These are phyloP conservation scores for Ascobolus immersus DNA, from an alignment of 495 filamentous ascomycete species.

Conservation along the genomic window DNA sequence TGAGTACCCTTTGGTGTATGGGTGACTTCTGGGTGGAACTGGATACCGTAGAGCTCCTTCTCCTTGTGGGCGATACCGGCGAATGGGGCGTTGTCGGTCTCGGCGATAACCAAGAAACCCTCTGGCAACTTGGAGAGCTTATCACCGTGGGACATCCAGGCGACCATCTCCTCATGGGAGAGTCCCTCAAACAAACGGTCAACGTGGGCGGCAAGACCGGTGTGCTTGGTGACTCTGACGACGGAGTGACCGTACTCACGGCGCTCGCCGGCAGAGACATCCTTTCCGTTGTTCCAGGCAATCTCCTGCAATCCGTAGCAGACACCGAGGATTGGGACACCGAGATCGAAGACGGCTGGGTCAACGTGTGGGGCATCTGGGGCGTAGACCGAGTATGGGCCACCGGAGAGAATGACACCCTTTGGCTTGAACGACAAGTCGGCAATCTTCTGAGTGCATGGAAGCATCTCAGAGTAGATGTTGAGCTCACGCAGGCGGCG, in stretches of 20 bases:
- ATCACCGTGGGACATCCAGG: slow-evolving; percentile 76
- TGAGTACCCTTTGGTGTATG: slow-evolving; percentile 38
- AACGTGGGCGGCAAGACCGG: slow-evolving; percentile 28
- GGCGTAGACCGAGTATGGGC: slow-evolving; percentile 53
- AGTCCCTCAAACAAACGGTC: slow-evolving; percentile 49
- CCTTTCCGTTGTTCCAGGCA: slow-evolving; percentile 44
- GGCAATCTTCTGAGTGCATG: slow-evolving; percentile 63
- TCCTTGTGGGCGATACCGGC: slow-evolving; percentile 55
- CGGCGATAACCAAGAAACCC: slow-evolving; percentile 45
- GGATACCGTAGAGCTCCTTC: slow-evolving; percentile 48
- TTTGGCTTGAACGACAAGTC: slow-evolving; percentile 61
- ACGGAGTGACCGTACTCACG: slow-evolving; percentile 48
- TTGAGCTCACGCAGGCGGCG: slow-evolving; percentile 54
- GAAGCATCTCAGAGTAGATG: slow-evolving; percentile 78
- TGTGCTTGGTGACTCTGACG: slow-evolving; percentile 26
- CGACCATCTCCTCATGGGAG: slow-evolving; percentile 33
- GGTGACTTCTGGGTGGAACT: slow-evolving; percentile 73
- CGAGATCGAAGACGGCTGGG: slow-evolving; percentile 53
- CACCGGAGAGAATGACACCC: slow-evolving; percentile 55
- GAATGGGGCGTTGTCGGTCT: slow-evolving; percentile 45
- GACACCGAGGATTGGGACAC: slow-evolving; percentile 46
- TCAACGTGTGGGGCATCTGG: slow-evolving; percentile 49
- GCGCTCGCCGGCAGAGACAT: slow-evolving; percentile 46
- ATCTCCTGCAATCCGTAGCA: slow-evolving; percentile 67
- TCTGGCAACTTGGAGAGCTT: slow-evolving; percentile 50